These are phyloP conservation scores for Paramarasmius palmivorus DNA, from an alignment of 1,284 basidiomycete genomes.

Conservation along the genomic window DNA sequence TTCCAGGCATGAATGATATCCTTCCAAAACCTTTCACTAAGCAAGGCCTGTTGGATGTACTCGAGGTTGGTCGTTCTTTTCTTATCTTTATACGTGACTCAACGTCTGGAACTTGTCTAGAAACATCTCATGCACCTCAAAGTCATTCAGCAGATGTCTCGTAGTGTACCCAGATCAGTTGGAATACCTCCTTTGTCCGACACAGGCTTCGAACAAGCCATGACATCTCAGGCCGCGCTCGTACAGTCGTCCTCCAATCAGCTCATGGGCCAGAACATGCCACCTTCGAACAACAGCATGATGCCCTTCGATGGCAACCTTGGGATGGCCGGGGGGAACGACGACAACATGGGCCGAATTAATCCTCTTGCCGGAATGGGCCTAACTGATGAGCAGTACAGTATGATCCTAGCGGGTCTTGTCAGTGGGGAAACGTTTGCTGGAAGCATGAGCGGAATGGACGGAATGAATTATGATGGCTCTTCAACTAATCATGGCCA, in stretches of 20 bases:
- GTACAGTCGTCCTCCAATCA: not conserved
- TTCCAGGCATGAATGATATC: slow-evolving; percentile 91
- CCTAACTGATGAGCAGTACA: slow-evolving; percentile 76
- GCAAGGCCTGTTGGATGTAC: slow-evolving; percentile 86
- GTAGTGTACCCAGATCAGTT: slow-evolving; percentile 63
- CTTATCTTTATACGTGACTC: not conserved
- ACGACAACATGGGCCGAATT: slow-evolving; percentile 54
- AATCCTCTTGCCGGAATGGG: slow-evolving; percentile 77
- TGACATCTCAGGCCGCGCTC: slow-evolving; percentile 33
- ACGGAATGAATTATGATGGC: slow-evolving; percentile 5
- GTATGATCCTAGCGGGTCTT: slow-evolving; percentile 63
- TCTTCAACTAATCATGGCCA: not conserved
- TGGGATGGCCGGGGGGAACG: slow-evolving; percentile 20
- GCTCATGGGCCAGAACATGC: not conserved
- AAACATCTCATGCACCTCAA: slow-evolving; percentile 95
- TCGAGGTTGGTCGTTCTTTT: slow-evolving; percentile 61
- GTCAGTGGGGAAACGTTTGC: slow-evolving; percentile 57
- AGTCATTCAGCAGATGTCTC: slow-evolving; percentile 81
- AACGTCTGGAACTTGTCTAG: slow-evolving; percentile 32
- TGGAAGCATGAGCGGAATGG: slow-evolving; percentile 16
- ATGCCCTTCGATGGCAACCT: not conserved
- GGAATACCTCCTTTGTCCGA: slow-evolving; percentile 74
- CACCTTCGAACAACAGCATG: not conserved
- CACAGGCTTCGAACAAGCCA: slow-evolving; percentile 55
- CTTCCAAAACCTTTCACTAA: slow-evolving; percentile 98